Conservation (phyloP, 139 green algal species). For the Tetradesmus obliquus region DNA sequence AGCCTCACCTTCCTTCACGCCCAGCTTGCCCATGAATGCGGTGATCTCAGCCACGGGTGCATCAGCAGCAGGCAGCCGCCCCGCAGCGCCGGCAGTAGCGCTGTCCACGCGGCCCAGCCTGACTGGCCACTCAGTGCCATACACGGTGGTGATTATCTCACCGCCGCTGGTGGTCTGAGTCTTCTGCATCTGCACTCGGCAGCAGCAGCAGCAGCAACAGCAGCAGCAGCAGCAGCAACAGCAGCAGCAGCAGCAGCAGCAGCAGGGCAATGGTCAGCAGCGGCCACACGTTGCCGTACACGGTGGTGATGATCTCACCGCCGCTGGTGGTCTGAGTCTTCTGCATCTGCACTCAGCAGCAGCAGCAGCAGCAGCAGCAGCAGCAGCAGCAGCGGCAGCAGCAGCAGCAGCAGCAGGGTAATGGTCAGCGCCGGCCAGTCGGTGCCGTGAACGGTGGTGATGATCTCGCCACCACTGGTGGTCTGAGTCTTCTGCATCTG, state of each 20-base stretch:
- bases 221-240: not conserved
- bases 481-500: constrained; percentile 33
- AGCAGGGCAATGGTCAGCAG: not conserved
- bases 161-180: constrained; percentile 42
- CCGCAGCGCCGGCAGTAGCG: constrained; percentile 33
- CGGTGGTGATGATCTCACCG: constrained; percentile 60
- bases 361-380: not conserved
- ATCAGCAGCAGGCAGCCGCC: constrained; percentile 50
- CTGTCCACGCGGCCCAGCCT: constrained; percentile 77
- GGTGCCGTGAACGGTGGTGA: constrained; percentile 60
- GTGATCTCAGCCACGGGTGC: constrained; percentile 64
- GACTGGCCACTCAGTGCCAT: constrained; percentile 53
- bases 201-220: constrained; percentile 3
- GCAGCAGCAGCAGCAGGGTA: not conserved
- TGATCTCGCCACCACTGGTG: constrained; percentile 54
- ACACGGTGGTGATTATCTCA: constrained; percentile 61
- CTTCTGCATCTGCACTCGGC: constrained; percentile 2
- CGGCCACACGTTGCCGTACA: no score
- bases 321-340: constrained; percentile 21
- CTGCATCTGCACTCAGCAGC: constrained; percentile 8
- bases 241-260: not conserved
- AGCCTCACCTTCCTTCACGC: constrained; percentile 47
- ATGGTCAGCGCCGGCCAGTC: constrained; percentile 30
- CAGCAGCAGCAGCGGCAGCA: not conserved
- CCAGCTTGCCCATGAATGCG: constrained; percentile 56